phyloP scores from a whole-genome alignment of 345 rosid species.

The Gynandropsis gynandra region DNA sequence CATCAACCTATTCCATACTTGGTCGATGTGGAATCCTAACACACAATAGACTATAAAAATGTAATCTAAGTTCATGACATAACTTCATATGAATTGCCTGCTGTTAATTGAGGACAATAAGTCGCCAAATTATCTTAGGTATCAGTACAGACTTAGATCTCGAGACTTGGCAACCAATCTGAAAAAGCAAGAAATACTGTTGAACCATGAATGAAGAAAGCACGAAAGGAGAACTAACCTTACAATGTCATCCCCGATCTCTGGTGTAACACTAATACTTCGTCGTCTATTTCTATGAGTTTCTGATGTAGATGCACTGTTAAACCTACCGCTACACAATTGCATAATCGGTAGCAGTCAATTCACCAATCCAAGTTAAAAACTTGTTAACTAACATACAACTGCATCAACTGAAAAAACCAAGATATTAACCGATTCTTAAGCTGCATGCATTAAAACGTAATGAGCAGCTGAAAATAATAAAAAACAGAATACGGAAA shows the following conservation, averaged over 20 bases:
- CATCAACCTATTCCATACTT: too few species aligned
- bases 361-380: constrained; percentile 5
- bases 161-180: constrained; percentile 15
- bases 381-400: constrained; percentile 1
- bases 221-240: constrained; percentile 44
- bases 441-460: constrained; percentile 2
- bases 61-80: constrained; percentile 11
- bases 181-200: constrained; percentile 13
- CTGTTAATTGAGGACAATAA: constrained; percentile 6
- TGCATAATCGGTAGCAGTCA: too few species aligned
- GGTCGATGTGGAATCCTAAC: too few species aligned
- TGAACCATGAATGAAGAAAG: constrained; percentile 16
- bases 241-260: constrained; percentile 97
- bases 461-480: constrained; percentile 10
- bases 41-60: constrained; percentile 7
- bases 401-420: constrained; percentile 1
- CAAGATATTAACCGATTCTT: constrained; percentile 12
- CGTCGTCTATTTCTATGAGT: constrained; percentile 79
- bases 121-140: constrained; percentile 7
- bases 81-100: constrained; percentile 10
- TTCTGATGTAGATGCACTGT: constrained; percentile 72
- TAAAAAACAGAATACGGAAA: not conserved
- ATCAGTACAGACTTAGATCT: constrained; percentile 7
- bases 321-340: constrained; percentile 51
- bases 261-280: constrained; percentile 92